Base-by-base conservation (phyloP, 768 basidiomycete genomes). In the Floccularia luteovirens region DNA sequence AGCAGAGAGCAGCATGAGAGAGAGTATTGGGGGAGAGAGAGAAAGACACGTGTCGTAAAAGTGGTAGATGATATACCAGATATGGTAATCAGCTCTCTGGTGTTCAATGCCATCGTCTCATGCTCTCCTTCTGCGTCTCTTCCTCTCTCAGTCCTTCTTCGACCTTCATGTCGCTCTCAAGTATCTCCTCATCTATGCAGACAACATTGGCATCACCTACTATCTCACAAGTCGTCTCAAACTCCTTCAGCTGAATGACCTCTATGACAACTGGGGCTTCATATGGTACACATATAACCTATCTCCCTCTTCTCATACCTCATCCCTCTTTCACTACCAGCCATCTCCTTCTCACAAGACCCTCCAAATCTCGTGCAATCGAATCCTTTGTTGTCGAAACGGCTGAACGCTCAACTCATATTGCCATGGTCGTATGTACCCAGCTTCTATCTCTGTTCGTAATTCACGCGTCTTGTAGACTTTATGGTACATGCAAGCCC, bases 401-500 rank as follows among this genome's bases (percentile, higher is more conserved):
- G 41, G 84, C 86, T 3, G 86, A 90, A 56, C 80, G 83, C 49
- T 94, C 91, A 24, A 92, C 93, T 0, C 96, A 98, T 60, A 79
- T 97, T 38, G 90, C 92, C 40, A 86, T 99, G 75, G 77, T 93
- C 46, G 94, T 96, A 54, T 62, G 93, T 79, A 31, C 31, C 38
- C 36, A 39, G 45, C n/a, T 43, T 43, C 38, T 55, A 47, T 34
- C 48, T 41, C 27, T 21, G 22, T 41, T 31, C 38, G 22, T 34
- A 22, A 20, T 38, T 31, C 20, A 38, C 30, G 25, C 39, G 39
- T 27, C 43, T 24, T 22, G 34, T 52, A 93, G 91, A 97, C 96
- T 0, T 64, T 99, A 32, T 98, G 94, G 92, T 96, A 93, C 62
- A 93, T 98, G 85, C 96, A 98, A 75, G 90, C 94, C 12, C 80